Conservation (phyloP, 2,329 filamentous ascomycete species). For the Rhinocladiella mackenziei region DNA sequence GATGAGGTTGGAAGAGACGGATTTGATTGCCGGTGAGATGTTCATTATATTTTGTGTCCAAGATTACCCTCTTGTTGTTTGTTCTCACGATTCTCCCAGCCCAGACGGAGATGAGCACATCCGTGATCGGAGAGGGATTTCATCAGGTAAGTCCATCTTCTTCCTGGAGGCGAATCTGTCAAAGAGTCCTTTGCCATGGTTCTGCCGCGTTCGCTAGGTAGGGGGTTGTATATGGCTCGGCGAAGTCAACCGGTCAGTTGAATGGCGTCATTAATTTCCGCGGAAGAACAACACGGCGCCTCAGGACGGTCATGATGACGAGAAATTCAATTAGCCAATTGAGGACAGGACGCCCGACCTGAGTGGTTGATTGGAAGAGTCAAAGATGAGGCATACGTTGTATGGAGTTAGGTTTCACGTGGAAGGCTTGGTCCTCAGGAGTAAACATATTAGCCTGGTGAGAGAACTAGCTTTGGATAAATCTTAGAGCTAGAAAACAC, state of each 20-base stretch:
- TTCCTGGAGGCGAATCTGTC: constrained; percentile 23
- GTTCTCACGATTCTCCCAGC: too few relatives aligned
- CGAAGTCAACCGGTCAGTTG: constrained; percentile 6
- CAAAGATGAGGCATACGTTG: constrained; percentile 16
- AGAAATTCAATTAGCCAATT: background rate
- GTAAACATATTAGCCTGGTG: constrained; percentile 2
- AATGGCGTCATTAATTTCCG: constrained; percentile 11
- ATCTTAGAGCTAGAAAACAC: background rate
- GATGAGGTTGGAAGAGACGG: constrained; percentile 2
- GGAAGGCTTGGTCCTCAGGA: constrained; percentile 7
- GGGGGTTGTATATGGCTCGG: background rate
- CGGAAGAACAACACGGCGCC: constrained; percentile 1
- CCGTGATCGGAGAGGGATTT: background rate
- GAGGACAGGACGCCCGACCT: constrained; percentile 4
- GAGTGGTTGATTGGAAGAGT: constrained; percentile 5
- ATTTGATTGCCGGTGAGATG: background rate
- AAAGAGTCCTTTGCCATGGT: constrained; percentile 10
- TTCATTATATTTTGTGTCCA: constrained; percentile 12
- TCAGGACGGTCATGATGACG: constrained; percentile 3
- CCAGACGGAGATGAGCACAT: background rate
- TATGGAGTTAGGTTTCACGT: constrained; percentile 18
- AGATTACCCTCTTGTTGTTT: too few relatives aligned
- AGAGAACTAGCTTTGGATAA: too few relatives aligned
- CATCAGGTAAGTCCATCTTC: background rate
- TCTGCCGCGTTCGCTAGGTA: too few relatives aligned